Base-by-base conservation (phyloP, 345 rosid species). In the Theobroma cacao region DNA sequence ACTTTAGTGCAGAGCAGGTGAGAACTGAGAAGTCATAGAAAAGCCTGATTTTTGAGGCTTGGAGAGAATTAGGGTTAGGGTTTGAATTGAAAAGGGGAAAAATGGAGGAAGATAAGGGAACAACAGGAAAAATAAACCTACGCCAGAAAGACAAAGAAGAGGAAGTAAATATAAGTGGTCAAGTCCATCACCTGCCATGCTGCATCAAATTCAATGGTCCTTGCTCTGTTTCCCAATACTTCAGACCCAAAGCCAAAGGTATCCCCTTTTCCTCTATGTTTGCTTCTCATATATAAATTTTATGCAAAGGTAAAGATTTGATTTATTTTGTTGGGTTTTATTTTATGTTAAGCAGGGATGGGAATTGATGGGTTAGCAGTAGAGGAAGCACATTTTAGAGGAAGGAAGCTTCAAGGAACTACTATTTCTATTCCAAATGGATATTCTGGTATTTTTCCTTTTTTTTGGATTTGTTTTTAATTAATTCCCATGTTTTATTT, bases 321-420 rank as follows among this genome's bases (percentile, higher is more conserved):
- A 40, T 26, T 58, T 61, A 36, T 28, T 59, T 22, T 40, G 2
- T 47, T 13, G 1, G 15, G 18, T 58, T 45, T 26, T n/a, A 11
- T 22, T 26, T 36, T 34, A 20, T 66, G 53, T 56, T 77, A 28
- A 75, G 40, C 61, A 92, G 98, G 86, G 67, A 65, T 85, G 0
- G 93, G 90, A 75, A 80, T 82, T 66, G 97, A 93, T 75, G 97
- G 92, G 60, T 79, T 92, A 50, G 78, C 40, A 58, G 84, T 84
- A 2, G 88, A 93, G 83, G 95, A 95, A 88, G 91, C 96, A 7
- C 81, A 88, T 87, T 95, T 93, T 84, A 87, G 99, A 84, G 98
- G 99, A 72, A 91, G 98, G 85, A 90, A 86, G 81, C 74, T 95
- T 86, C 90, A 82, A 3, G 99, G 99, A 64, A 83, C 90, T 34